Evolutionary conservation across 2,329 filamentous ascomycete species (phyloP).

Genomic region (Botrytis deweyae): DNA sequence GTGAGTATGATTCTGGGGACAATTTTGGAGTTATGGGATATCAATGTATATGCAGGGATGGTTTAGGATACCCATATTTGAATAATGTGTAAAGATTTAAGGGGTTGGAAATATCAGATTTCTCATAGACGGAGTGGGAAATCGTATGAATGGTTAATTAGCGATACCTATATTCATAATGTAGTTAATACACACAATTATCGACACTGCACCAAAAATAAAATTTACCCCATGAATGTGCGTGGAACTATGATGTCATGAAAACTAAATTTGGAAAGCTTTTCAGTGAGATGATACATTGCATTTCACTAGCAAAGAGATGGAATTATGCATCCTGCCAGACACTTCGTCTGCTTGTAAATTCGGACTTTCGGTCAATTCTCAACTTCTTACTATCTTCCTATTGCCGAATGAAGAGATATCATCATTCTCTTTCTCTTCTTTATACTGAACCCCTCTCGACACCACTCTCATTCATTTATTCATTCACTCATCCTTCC

Average conservation of each 20-base stretch:
- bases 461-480: too few species aligned
- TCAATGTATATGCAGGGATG: neutral
- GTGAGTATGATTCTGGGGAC: neutral
- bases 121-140: too few species aligned
- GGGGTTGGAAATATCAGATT: neutral
- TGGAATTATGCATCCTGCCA: neutral
- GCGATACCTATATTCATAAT: neutral
- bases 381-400: neutral
- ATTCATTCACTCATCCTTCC: neutral
- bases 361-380: neutral
- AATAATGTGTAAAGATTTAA: neutral
- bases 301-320: neutral
- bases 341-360: rapidly evolving
- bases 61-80: neutral
- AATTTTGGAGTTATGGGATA: neutral
- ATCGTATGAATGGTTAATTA: neutral
- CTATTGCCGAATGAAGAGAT: too few species aligned
- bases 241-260: neutral
- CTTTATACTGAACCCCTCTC: too few species aligned
- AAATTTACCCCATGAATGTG: too few species aligned
- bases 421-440: too few species aligned
- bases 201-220: neutral
- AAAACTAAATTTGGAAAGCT: too few species aligned
- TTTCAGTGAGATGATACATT: neutral
- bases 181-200: neutral